phyloP scores from a whole-genome alignment of 2,329 filamentous ascomycete species.

The Fusarium incarnatum region DNA sequence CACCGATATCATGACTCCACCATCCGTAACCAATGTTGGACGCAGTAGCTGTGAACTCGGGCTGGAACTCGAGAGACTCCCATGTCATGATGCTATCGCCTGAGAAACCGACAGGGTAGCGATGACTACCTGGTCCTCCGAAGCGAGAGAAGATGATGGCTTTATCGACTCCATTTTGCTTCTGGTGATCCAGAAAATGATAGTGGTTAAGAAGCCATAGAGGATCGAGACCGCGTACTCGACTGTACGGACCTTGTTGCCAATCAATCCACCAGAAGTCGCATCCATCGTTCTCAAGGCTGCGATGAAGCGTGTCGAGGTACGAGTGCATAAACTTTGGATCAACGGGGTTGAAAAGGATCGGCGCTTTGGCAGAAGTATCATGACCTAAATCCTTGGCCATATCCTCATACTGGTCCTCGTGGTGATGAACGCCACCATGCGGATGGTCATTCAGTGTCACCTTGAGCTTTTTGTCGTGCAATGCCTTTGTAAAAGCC shows the following conservation, averaged over 20 bases:
- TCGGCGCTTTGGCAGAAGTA: slow-evolving; percentile 60
- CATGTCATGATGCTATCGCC: slow-evolving; percentile 71
- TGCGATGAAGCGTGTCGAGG: slow-evolving; percentile 66
- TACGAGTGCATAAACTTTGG: slow-evolving; percentile 68
- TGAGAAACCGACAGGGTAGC: slow-evolving; percentile 74
- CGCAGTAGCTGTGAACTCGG: slow-evolving; percentile 74
- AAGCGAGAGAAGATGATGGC: slow-evolving; percentile 71
- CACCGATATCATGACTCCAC: slow-evolving; percentile 78
- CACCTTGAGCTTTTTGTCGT: slow-evolving; percentile 63
- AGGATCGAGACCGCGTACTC: slow-evolving; percentile 68
- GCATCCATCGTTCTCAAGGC: slow-evolving; percentile 65
- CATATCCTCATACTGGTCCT: slow-evolving; percentile 67
- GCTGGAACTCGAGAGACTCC: slow-evolving; percentile 71
- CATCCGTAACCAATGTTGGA: slow-evolving; percentile 76
- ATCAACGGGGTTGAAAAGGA: slow-evolving; percentile 67
- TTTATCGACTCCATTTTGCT: slow-evolving; percentile 47
- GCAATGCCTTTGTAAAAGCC: slow-evolving; percentile 63
- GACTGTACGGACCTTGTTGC: slow-evolving; percentile 69
- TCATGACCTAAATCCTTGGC: slow-evolving; percentile 65
- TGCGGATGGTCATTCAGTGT: slow-evolving; percentile 73
- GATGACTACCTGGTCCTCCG: slow-evolving; percentile 71
- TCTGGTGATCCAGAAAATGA: slow-evolving; percentile 66
- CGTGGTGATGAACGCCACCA: slow-evolving; percentile 66
- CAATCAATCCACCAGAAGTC: slow-evolving; percentile 78
- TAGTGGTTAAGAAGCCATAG: slow-evolving; percentile 75